Conservation (phyloP, 2,329 filamentous ascomycete species). For the Alternaria sp. region DNA sequence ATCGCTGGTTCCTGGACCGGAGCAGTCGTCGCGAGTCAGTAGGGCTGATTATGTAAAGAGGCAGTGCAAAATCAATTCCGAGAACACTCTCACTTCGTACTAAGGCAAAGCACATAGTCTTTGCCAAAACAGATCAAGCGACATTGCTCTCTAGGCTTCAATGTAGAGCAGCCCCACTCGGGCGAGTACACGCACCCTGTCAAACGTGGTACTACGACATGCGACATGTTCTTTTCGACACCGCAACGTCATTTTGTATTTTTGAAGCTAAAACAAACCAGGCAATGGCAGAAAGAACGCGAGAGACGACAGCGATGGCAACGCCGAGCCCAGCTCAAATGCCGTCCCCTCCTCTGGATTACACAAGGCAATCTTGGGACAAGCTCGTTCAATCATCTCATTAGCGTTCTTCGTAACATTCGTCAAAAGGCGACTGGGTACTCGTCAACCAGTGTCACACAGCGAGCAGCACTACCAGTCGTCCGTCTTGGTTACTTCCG, state of each 20-base stretch:
- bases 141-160: constrained; percentile 1
- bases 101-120: background rate
- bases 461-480: constrained; percentile 29
- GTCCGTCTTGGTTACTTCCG: constrained; percentile 30
- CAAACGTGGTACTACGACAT: background rate
- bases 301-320: background rate
- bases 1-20: constrained; percentile 13
- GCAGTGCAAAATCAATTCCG: constrained; percentile 29
- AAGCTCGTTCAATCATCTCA: background rate
- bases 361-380: background rate
- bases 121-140: constrained; percentile 4
- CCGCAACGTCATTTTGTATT: constrained; percentile 1
- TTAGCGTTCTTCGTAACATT: background rate
- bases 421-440: constrained; percentile 32
- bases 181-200: background rate
- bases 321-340: background rate
- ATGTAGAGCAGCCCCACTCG: background rate
- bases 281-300: background rate
- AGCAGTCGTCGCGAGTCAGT: constrained; percentile 15
- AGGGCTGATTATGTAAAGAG: constrained; percentile 39
- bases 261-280: constrained; percentile 11
- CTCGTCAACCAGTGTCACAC: constrained; percentile 28
- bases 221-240: background rate
- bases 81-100: background rate
- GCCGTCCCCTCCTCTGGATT: background rate